Evolutionary conservation across 2,329 filamentous ascomycete genomes (phyloP).

Genomic region (Xylariaceae sp.): DNA sequence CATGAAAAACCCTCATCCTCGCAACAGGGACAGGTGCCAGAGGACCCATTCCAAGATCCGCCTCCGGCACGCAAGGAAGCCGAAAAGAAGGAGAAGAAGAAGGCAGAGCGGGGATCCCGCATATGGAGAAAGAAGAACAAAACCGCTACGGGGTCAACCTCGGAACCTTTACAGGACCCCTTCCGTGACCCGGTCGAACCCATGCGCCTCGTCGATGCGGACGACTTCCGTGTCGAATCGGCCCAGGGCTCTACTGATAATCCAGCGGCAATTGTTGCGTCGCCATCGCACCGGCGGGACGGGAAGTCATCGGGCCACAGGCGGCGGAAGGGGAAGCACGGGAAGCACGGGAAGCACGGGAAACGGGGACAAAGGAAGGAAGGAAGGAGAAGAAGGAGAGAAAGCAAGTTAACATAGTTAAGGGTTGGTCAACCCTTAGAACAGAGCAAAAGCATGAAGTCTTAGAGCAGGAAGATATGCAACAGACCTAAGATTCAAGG

Average conservation of each 20-base stretch:
- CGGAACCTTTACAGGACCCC: constrained; percentile 2
- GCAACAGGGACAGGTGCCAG: neutral
- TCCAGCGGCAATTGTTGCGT: no score
- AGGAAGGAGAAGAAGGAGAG: no score
- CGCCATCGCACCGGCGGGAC: no score
- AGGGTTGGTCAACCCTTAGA: no score
- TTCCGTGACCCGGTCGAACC: constrained; percentile 7
- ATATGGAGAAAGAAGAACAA: constrained; percentile 1
- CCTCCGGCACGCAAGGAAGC: neutral
- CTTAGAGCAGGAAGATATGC: no score
- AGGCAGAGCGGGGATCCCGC: neutral
- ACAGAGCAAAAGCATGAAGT: no score
- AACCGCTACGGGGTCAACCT: neutral
- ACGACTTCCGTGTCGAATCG: constrained; percentile 11
- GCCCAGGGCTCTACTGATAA: neutral
- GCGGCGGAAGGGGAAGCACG: neutral
- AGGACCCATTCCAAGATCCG: constrained; percentile 9
- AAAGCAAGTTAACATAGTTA: no score
- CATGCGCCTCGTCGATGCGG: constrained; percentile 12
- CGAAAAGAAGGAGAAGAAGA: constrained; percentile 1
- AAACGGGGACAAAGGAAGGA: neutral
- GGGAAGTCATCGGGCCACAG: neutral
- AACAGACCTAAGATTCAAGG: no score
- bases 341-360: neutral
- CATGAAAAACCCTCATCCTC: neutral